phyloP scores from a whole-genome alignment of 163 green algal species.

The Coccomyxa subellipsoidea region DNA sequence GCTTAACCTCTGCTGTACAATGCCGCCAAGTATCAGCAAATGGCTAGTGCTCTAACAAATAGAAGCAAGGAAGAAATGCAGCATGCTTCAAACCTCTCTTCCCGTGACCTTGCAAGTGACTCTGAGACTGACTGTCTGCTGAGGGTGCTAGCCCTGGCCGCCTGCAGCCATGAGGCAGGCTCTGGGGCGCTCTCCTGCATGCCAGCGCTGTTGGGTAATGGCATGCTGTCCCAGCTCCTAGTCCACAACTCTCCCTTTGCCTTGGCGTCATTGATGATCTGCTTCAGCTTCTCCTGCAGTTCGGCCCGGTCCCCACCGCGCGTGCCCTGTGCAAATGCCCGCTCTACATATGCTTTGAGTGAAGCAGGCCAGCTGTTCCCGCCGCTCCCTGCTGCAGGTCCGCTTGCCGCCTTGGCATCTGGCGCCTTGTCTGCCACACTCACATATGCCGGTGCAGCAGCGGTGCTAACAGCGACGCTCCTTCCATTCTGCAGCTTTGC shows the following conservation, averaged over 20 bases:
- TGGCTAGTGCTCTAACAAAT: too few species aligned
- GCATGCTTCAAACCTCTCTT: neutral
- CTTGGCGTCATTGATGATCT: conserved; percentile 41
- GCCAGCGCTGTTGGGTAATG: conserved; percentile 24
- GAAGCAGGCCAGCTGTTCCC: conserved; percentile 31
- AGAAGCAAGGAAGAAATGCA: neutral
- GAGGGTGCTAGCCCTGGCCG: neutral
- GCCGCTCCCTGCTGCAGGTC: neutral
- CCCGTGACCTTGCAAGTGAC: neutral
- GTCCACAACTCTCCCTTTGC: conserved; percentile 51
- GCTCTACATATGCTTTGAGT: conserved; percentile 43
- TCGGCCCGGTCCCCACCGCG: conserved; percentile 18
- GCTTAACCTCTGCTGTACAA: neutral
- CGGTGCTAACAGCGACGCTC: neutral
- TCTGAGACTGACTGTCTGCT: neutral
- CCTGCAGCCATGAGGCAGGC: neutral
- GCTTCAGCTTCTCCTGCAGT: conserved; percentile 35
- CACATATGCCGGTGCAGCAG: conserved; percentile 19
- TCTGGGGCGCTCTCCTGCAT: neutral
- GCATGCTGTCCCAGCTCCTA: conserved; percentile 46
- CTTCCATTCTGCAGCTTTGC: neutral
- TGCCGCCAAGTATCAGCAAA: too few species aligned
- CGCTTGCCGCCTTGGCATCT: neutral
- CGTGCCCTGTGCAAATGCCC: conserved; percentile 27
- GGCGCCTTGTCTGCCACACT: conserved; percentile 16